These are phyloP conservation scores for Taphrina communis DNA, from an alignment of 1,139 yeast species.

Conservation along the genomic window DNA sequence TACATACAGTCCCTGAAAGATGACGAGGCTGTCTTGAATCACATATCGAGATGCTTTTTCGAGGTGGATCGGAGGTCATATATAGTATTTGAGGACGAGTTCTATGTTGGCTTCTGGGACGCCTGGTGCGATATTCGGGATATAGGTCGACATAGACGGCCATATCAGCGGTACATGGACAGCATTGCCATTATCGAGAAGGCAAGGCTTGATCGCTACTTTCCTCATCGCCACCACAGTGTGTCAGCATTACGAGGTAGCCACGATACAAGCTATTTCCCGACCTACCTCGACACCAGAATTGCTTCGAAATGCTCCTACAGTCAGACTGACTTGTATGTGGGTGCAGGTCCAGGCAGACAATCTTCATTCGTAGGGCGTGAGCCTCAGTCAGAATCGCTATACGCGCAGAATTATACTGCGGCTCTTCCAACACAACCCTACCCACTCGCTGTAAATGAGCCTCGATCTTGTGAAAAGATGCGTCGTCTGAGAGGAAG, in stretches of 20 bases:
- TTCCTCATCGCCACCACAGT: conserved; percentile 15
- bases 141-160: conserved; percentile 12
- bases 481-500: neutral
- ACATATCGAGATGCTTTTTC: conserved; percentile 15
- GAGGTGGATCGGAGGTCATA: conserved; percentile 12
- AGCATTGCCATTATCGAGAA: conserved; percentile 26
- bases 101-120: conserved; percentile 34
- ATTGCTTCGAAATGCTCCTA: neutral
- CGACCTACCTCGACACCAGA: neutral
- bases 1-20: neutral
- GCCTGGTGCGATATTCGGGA: conserved; percentile 32
- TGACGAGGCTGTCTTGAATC: conserved; percentile 20
- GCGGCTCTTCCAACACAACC: too few species aligned
- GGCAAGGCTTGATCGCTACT: conserved; percentile 21
- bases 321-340: conserved; percentile 2
- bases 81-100: conserved; percentile 14
- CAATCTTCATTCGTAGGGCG: too few species aligned
- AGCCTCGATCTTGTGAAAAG: too few species aligned
- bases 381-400: too few species aligned
- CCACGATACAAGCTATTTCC: conserved; percentile 3
- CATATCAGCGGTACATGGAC: conserved; percentile 21
- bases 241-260: conserved; percentile 1
- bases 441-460: too few species aligned
- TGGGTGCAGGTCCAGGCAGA: too few species aligned
- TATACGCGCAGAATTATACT: too few species aligned